Base-by-base conservation (phyloP, 805 yeast species). In the Saitoella complicata region DNA sequence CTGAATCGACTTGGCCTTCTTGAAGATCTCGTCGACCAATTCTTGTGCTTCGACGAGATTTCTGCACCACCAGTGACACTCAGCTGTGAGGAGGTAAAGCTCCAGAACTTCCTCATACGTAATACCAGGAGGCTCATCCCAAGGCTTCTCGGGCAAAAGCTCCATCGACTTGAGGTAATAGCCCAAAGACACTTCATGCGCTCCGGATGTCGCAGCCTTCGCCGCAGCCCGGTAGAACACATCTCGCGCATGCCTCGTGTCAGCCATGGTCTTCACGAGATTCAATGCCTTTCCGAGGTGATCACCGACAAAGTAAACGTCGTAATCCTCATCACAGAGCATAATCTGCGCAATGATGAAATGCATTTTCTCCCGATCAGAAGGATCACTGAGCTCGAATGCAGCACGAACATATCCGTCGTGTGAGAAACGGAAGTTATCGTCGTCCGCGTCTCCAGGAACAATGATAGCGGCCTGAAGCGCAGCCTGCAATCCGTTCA, bases 291-390 rank as follows among this genome's bases (percentile, higher is more conserved):
- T 8, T 11, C 46, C 6, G 6, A 51, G 36, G 33, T 51, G 53
- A 35, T 48, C 51, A 21, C 50, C 45, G 11, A 45, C 44, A 31
- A 10, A 21, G 12, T 32, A 36, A 29, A 46, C 32, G 29, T 45
- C 45, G 31, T 46, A 45, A 13, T 42, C 31, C 3, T 34, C 49
- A 11, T 36, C 48, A 34, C 11, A 11, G 11, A 50, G 44, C 40
- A 49, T 12, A 4, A 32, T 38, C n/a, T 47, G 44, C 6, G 51
- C 53, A 10, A 51, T 43, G n/a, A 36, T 8, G 47, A 62, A 34
- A 33, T 51, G 43, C 53, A 50, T 51, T 5, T 38, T 34, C 9
- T 45, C 47, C 31, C 44, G 36, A 29, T 44, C 40, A 37, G 47
- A 49, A 7, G 46, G 35, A 5, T 48, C 35, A 30, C 44, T 46